phyloP scores from a whole-genome alignment of 2,329 filamentous ascomycete genomes.

The Talaromyces sp. region DNA sequence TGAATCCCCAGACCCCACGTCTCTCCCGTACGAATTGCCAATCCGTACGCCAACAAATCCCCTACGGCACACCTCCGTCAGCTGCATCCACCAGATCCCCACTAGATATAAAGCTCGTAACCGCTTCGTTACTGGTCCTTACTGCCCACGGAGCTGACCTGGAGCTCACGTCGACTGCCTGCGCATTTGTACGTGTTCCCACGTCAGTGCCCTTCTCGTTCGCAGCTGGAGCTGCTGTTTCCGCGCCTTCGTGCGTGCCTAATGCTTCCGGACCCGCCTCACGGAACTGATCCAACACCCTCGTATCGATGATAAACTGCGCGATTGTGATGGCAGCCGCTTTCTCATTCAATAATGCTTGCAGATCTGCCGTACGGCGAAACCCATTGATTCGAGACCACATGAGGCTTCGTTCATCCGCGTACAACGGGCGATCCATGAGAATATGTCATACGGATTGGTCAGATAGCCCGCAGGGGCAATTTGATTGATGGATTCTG shows the following conservation, averaged over 20 bases:
- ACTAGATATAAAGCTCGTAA: not conserved
- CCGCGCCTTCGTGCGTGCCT: not conserved
- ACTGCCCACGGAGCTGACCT: not conserved
- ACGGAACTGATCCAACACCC: not conserved
- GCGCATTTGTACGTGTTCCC: not conserved
- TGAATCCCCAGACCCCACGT: too few species aligned
- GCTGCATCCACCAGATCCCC: not conserved
- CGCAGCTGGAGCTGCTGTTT: not conserved
- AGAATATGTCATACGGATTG: not conserved
- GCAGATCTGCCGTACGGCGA: not conserved
- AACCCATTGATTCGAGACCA: not conserved
- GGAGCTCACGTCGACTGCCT: not conserved
- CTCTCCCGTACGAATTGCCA: too few species aligned
- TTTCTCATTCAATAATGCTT: not conserved
- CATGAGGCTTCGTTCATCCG: not conserved
- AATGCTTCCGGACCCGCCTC: not conserved
- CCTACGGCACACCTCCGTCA: not conserved
- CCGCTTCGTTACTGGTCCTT: not conserved
- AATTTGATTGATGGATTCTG: too few species aligned
- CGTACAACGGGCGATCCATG: not conserved
- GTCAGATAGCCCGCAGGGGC: not conserved
- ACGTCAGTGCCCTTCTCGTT: not conserved
- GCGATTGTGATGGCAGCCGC: not conserved
- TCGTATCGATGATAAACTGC: not conserved
- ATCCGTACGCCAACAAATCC: too few species aligned